These are phyloP conservation scores for Elymus sibiricus DNA, from an alignment of 176 grass and related monocot genomes.

Conservation along the genomic window DNA sequence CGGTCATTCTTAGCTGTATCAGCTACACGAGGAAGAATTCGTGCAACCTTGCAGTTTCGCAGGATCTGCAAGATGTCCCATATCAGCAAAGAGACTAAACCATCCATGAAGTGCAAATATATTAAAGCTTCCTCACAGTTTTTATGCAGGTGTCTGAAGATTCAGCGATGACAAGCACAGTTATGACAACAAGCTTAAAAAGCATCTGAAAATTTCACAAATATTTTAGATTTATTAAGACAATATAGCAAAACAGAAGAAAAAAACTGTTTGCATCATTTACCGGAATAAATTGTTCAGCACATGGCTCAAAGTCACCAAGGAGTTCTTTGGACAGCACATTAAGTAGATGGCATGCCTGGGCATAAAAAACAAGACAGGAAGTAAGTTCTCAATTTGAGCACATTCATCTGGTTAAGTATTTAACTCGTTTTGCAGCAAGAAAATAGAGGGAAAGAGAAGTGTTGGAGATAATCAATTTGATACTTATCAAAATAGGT, in stretches of 20 bases:
- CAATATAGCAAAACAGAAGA: background rate
- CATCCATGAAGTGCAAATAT: background rate
- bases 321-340: conserved; percentile 97
- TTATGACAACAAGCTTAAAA: conserved; percentile 99
- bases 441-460: background rate
- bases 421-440: background rate
- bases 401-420: background rate
- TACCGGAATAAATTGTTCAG: conserved; percentile 89
- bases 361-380: conserved; percentile 16
- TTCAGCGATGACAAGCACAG: conserved; percentile 94
- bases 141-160: conserved; percentile 96
- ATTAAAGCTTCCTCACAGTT: conserved; percentile 63
- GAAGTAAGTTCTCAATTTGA: background rate
- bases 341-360: conserved; percentile 89
- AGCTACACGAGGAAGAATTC: conserved; percentile 71
- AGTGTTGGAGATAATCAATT: background rate
- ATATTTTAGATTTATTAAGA: conserved; percentile 28
- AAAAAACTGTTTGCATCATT: background rate
- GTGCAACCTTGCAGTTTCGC: conserved; percentile 78
- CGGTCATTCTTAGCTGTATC: conserved; percentile 80
- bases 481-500: background rate
- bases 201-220: conserved; percentile 56
- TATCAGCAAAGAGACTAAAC: conserved; percentile 26
- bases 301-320: conserved; percentile 87
- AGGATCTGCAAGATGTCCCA: conserved; percentile 55